Evolutionary conservation across 805 yeast genomes (phyloP), one percentile per base, ranked within the genome.

Genomic region (Torulaspora maleeae): DNA sequence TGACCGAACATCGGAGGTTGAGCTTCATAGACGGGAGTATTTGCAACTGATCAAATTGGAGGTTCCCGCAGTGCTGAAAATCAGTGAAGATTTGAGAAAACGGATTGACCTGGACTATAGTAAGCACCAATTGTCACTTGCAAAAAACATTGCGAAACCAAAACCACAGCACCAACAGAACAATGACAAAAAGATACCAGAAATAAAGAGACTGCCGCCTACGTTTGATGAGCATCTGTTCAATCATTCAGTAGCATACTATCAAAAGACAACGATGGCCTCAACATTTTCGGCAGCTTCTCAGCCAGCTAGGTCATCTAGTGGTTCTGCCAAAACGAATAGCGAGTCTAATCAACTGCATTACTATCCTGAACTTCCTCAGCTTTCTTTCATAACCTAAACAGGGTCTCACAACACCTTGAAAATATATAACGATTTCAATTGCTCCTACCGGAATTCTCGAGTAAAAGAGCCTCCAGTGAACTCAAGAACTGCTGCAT

Each of bases 11-110:
- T 22, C 43, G 12, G 41, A 41, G 29, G 29, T 27, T 10, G 42
- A 34, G n/a, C 38, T 60, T 4, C 49, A 55, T 36, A 52, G 49
- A 47, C 50, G 53, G 42, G 61, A 56, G 40, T 60, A 59, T 37
- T 16, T 53, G 27, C 60, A 62, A 43, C 47, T 59, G 48, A 43
- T 61, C 36, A 52, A 59, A 45, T 45, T 61, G 35, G 69, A 64
- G 43, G 65, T 64, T 5, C 68, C 69, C 7, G 58, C 61, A 4
- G 61, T 64, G 2, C 38, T 62, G 35, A 55, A 49, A 32, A 55
- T 63, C 6, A 54, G 59, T 2, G 66, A 61, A 36, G 64, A 62
- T 41, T 38, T 64, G 39, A 53, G 58, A 34, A 42, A 43, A 12
- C 44, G 52, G 30, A 45, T 64, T 10, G 63, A 60, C 33, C 12